These are phyloP conservation scores for Fagopyrum homotropicum DNA, from an alignment of 148 eudicot genomes.

Conservation along the genomic window DNA sequence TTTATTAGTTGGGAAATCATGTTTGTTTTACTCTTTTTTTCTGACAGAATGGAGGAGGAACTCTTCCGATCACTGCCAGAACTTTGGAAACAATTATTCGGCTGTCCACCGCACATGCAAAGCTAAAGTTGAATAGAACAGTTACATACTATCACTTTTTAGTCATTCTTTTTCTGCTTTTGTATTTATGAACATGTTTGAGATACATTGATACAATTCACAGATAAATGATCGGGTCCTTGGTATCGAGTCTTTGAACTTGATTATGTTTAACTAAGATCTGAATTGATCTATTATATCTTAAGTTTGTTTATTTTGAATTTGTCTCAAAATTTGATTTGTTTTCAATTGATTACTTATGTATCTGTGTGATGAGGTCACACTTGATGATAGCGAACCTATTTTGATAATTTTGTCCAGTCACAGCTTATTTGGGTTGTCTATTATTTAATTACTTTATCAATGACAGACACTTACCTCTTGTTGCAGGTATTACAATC, in stretches of 20 bases:
- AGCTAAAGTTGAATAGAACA: constrained; percentile 83
- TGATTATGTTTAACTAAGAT: neutral
- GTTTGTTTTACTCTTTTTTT: neutral
- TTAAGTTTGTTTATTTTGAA: too few species aligned
- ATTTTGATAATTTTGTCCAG: neutral
- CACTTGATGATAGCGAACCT: neutral
- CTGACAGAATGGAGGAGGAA: constrained; percentile 77
- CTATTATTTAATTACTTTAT: neutral
- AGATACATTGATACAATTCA: neutral
- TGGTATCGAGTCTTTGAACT: neutral
- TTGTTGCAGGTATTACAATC: constrained; percentile 57
- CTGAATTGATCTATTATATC: neutral
- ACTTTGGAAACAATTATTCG: constrained; percentile 95
- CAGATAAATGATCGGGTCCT: neutral
- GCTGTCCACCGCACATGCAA: constrained; percentile 98
- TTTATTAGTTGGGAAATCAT: neutral
- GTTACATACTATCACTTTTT: constrained; percentile 22
- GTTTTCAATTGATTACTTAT: neutral
- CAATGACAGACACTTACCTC: constrained; percentile 7
- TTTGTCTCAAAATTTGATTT: neutral
- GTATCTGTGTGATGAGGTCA: neutral
- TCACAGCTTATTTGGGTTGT: neutral
- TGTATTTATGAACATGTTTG: neutral
- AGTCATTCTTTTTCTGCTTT: neutral
- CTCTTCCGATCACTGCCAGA: constrained; percentile 98